These are phyloP conservation scores for Fusarium pseudonygamai DNA, from an alignment of 2,329 filamentous ascomycete species.

Conservation along the genomic window DNA sequence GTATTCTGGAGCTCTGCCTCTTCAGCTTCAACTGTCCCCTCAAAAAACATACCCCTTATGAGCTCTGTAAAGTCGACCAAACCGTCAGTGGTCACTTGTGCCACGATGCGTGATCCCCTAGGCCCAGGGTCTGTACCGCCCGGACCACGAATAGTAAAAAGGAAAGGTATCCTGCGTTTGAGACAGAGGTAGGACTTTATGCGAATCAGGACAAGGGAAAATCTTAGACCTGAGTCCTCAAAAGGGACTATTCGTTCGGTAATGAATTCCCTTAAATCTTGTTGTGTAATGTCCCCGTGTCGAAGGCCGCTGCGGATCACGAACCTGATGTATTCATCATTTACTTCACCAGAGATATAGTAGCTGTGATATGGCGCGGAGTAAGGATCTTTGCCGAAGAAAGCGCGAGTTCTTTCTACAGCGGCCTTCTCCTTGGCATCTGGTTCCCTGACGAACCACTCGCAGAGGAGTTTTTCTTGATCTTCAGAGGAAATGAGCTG, in stretches of 20 bases:
- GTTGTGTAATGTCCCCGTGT: neutral
- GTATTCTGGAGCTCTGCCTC: neutral
- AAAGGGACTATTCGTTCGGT: neutral
- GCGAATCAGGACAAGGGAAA: neutral
- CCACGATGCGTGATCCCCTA: neutral
- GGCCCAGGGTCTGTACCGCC: neutral
- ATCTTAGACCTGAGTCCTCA: neutral
- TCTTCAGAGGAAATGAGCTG: neutral
- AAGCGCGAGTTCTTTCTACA: neutral
- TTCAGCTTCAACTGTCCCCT: neutral
- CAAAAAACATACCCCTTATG: neutral
- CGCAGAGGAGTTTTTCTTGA: neutral
- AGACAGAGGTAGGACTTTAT: neutral
- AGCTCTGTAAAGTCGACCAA: neutral
- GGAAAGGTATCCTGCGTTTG: neutral
- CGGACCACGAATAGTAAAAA: neutral
- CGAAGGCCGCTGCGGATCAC: neutral
- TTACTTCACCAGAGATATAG: neutral
- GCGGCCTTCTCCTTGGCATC: neutral
- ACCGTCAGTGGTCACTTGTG: neutral
- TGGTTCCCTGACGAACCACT: neutral
- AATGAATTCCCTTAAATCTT: neutral
- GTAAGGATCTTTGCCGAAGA: neutral
- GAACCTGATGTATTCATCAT: neutral
- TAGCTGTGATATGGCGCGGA: neutral